Evolutionary conservation across 768 basidiomycete genomes (phyloP), one percentile per base, ranked within the genome.

Genomic region (Lactifluus hygrophoroides): DNA sequence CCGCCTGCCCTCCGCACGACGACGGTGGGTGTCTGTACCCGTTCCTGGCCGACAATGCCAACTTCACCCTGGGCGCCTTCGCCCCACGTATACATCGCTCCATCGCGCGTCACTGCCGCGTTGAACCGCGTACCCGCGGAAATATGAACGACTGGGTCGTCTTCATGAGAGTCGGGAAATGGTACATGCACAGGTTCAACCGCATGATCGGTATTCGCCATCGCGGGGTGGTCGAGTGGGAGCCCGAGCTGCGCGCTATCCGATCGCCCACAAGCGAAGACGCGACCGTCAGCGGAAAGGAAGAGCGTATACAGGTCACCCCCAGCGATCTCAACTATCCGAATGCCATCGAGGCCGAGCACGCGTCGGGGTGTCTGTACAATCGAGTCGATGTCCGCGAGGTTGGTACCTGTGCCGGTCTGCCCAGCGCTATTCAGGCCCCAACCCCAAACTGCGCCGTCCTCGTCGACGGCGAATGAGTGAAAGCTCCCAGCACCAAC

Each of bases 361-460:
- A 93, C 82, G 54, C 77, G 81, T 64, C 75, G 78, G 1, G 90
- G 90, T 0, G 80, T 71, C 57, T 80, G 78, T 14, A 90, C 79
- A 54, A 85, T 75, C 59, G 79, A 77, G 46, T 78, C 79, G 14
- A 70, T 63, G 9, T 77, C 72, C 11, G 68, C 66, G 74, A 75
- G 71, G 74, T 75, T 65, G 60, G 71, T 68, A 8, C 74, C 76
- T 0, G 86, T 84, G 32, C 88, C 89, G 1, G 82, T 83, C 71
- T 91, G 89, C 28, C 87, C 94, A 85, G 80, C 88, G 71, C 76
- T 90, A 71, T 98, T 96, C 58, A 94, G 76, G n/a, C 95, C 95
- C 95, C 95, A 97, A 13, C 83, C 92, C 85, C 86, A 97, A 9
- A 95, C 88, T 49, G 79, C 81, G 28, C 92, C 94, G 6, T 77